Evolutionary conservation across 116 monocot species (phyloP).

Genomic region (Iris pallida): DNA sequence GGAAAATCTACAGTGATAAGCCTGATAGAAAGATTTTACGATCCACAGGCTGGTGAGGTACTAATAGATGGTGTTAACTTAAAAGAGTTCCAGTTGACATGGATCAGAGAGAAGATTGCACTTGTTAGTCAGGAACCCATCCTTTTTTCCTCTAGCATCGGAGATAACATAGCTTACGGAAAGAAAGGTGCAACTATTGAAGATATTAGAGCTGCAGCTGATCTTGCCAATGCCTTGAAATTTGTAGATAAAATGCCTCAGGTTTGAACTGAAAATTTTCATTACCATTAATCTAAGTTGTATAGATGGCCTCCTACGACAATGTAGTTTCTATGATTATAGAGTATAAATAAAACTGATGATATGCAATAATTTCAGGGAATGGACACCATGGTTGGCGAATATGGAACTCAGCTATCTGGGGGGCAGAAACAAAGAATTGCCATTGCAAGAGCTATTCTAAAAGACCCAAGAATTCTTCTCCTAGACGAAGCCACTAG

Average conservation of each 20-base stretch:
- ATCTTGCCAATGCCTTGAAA: constrained; percentile 67
- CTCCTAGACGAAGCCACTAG: constrained; percentile 87
- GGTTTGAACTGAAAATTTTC: constrained; percentile 16
- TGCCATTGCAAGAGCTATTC: constrained; percentile 82
- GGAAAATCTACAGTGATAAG: constrained; percentile 21
- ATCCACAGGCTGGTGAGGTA: constrained; percentile 18
- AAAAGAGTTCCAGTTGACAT: constrained; percentile 53
- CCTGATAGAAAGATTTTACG: constrained; percentile 21
- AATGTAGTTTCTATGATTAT: too few relatives aligned
- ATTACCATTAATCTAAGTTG: too few relatives aligned
- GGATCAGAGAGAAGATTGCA: constrained; percentile 73
- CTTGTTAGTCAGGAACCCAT: constrained; percentile 81
- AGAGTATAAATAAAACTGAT: background rate
- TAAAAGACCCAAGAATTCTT: constrained; percentile 70
- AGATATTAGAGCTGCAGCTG: constrained; percentile 54
- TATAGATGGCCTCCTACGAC: too few relatives aligned
- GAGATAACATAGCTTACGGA: constrained; percentile 78
- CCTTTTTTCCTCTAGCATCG: constrained; percentile 50
- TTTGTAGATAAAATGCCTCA: constrained; percentile 77
- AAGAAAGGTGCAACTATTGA: constrained; percentile 57
- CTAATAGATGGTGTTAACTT: constrained; percentile 66
- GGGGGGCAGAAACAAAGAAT: constrained; percentile 84
- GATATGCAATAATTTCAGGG: constrained; percentile 21
- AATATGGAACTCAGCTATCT: constrained; percentile 65
- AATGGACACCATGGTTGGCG: constrained; percentile 66